Evolutionary conservation across 768 basidiomycete genomes (phyloP), one percentile per base, ranked within the genome.

Genomic region (Tricholoma terreum): DNA sequence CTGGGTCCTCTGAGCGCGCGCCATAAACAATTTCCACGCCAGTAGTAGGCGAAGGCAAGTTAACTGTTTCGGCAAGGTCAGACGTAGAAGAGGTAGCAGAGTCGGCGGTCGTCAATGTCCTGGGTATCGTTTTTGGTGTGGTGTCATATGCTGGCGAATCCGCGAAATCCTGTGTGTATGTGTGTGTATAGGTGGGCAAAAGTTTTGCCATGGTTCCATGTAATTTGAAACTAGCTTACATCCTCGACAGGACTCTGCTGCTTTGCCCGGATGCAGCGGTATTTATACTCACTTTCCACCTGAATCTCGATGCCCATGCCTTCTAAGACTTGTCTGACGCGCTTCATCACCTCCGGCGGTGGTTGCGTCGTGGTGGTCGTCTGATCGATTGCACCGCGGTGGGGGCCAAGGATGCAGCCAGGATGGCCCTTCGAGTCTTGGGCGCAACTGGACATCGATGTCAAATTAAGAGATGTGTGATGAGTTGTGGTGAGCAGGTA

Each of bases 371-470:
- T 95, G 58, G 96, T 80, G 24, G 86, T 93, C 10, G 84, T 84
- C 62, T 88, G 85, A 71, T 98, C 95, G 53, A 96, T 89, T 1
- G 95, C 87, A 58, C 94, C 94, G 56, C 89, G 87, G 65, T 98
- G 95, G 49, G 74, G 62, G 8, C 63, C 68, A 15, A 73, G 63
- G 19, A 53, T 40, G 10, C 55, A 52, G 51, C 30, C 58, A 36
- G 36, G 15, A 43, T 35, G 11, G 7, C 1, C 3, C 7, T 30
- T 46, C 14, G 21, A 24, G 8, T 22, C 30, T 15, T 46, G 21
- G 30, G 17, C 14, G 22, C 5, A 10, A 27, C 27, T 19, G 38
- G 34, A 31, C 38, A 43, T 46, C 65, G 3, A 35, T 7, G 12
- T 35, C 34, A 35, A 14, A 10, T 35, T 10, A 14, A 35, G 34